phyloP scores from a whole-genome alignment of 2,329 filamentous ascomycete genomes.

The Penicillium aurantiogriseum region DNA sequence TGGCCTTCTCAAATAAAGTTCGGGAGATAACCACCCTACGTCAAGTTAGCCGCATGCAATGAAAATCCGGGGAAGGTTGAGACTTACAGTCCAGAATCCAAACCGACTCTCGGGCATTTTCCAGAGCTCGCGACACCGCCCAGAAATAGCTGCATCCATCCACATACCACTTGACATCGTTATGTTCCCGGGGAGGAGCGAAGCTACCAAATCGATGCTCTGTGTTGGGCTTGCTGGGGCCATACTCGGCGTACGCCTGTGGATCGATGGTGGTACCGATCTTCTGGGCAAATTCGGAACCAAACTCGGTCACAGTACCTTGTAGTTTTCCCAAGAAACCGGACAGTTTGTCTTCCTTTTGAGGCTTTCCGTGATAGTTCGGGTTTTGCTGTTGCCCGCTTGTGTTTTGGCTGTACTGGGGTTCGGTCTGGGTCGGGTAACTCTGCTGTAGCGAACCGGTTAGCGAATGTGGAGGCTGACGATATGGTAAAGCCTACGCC shows the following conservation, averaged over 20 bases:
- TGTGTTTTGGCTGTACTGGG: slow-evolving; percentile 27
- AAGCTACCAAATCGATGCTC: slow-evolving; percentile 62
- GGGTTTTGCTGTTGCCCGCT: slow-evolving; percentile 22
- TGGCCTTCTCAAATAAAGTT: slow-evolving; percentile 80
- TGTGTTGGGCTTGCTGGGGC: slow-evolving; percentile 36
- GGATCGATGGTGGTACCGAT: slow-evolving; percentile 48
- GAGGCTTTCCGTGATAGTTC: slow-evolving; percentile 32
- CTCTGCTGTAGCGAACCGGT: slow-evolving; percentile 16
- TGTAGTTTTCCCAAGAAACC: slow-evolving; percentile 58
- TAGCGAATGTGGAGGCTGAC: slow-evolving; percentile 1
- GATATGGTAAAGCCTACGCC: slow-evolving; percentile 15
- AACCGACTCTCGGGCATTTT: slow-evolving; percentile 72
- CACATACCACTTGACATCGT: slow-evolving; percentile 81
- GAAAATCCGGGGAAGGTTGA: not conserved
- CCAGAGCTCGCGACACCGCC: slow-evolving; percentile 76
- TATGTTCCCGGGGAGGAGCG: slow-evolving; percentile 68
- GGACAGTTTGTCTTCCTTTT: slow-evolving; percentile 40
- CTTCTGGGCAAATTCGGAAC: slow-evolving; percentile 52
- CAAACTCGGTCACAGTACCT: slow-evolving; percentile 50
- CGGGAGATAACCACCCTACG: slow-evolving; percentile 75
- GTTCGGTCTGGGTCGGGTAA: slow-evolving; percentile 18
- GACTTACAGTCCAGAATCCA: slow-evolving; percentile 74
- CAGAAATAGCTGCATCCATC: slow-evolving; percentile 83
- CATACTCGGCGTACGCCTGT: slow-evolving; percentile 50
- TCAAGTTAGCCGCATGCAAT: slow-evolving; percentile 11